Percentiles rank a stretch among this genome's conserved stretches.
Evolutionary conservation across 140 eudicot species (phyloP).

Genomic region (Erigeron philadelphicus): DNA sequence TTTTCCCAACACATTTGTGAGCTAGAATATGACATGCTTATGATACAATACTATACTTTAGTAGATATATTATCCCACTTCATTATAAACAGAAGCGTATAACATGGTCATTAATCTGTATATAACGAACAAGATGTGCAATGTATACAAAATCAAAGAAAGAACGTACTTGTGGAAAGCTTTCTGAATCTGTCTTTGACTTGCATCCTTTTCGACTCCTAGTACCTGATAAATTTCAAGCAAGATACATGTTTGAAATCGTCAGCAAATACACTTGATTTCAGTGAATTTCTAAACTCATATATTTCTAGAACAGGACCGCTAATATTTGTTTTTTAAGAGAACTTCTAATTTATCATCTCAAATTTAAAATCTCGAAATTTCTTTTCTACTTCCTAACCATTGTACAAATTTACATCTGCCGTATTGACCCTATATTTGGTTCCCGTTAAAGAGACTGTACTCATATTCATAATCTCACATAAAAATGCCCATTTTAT

Average conservation of each 20-base stretch:
- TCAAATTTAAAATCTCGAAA: not conserved
- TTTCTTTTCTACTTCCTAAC: not conserved
- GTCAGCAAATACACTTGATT: not conserved
- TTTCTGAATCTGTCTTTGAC: constrained; percentile 84
- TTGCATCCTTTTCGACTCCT: constrained; percentile 83
- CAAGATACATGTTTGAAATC: not conserved
- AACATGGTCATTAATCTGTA: not conserved
- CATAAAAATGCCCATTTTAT: too few species aligned
- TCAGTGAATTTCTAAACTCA: not conserved
- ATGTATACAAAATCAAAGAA: not conserved
- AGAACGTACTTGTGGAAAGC: constrained; percentile 91
- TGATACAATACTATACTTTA: not conserved
- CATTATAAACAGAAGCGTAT: not conserved
- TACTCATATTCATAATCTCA: too few species aligned
- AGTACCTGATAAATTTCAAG: constrained; percentile 49
- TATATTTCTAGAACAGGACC: not conserved
- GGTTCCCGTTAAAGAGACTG: too few species aligned
- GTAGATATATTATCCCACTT: too few species aligned
- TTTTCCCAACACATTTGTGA: too few species aligned
- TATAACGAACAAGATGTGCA: not conserved
- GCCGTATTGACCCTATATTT: too few species aligned
- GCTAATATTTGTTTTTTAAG: not conserved
- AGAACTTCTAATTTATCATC: not conserved
- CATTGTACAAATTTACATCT: too few species aligned
- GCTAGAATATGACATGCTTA: not conserved